Base-by-base conservation (phyloP, 2,329 filamentous ascomycete genomes). In the Hortaea werneckii region DNA sequence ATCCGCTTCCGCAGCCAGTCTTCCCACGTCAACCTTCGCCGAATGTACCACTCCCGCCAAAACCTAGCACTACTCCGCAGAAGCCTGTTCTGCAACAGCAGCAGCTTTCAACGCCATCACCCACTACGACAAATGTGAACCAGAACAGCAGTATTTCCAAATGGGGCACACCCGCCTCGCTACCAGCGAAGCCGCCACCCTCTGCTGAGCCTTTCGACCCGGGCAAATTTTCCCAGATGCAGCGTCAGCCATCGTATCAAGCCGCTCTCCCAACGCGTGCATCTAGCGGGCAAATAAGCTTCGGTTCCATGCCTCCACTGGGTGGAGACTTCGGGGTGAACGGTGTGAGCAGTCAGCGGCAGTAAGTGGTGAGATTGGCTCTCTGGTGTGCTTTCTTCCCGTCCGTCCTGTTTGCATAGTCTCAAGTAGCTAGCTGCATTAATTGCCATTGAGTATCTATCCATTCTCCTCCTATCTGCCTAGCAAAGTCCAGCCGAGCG, bases 141-240 rank as follows among this genome's bases (percentile, higher is more conserved):
- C 9, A 27, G 2, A 20, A 28, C 20, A 74, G 67, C 56, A 72
- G 70, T 53, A 73, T 77, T 44, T 72, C 74, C n/a, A 77, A 77
- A 53, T 78, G 73, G 62, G 75, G 74, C 29, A 73, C 74, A 29
- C 71, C 74, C 5, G 64, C 74, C 11, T 73, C 74, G 42, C 63
- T 78, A 38, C 75, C 75, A 40, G 69, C 74, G 7, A 78, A 77
- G 55, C 75, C 75, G 32, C 74, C 75, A 37, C 70, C 73, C 40
- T 63, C 70, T 3, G 60, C 59, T 8, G 66, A 58, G 40, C 50
- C 55, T 5, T 55, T 57, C 39, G 54, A 58, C 11, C 40, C 49
- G 13, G 37, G 35, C n/a, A 32, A 40, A 5, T 50, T 45, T 28
- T 12, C 43, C 37, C 47, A 50, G 30, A 7, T 43, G 35, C 51